Evolutionary conservation across 805 yeast genomes (phyloP).

Genomic region (Ogataea trehalophila): DNA sequence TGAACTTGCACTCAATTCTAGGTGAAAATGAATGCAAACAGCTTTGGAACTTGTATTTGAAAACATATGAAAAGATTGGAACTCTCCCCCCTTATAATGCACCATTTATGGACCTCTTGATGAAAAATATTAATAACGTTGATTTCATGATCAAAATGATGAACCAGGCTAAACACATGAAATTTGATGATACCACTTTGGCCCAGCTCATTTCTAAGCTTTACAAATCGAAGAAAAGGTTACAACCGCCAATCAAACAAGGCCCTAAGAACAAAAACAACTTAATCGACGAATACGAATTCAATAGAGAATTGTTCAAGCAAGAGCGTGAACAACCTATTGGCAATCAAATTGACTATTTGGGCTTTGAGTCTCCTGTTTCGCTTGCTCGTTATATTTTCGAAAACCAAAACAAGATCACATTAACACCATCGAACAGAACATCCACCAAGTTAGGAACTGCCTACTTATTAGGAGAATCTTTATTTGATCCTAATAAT

Average conservation of each 20-base stretch:
- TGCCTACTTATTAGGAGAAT: slow-evolving; percentile 30
- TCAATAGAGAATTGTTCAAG: background rate
- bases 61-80: slow-evolving; percentile 2
- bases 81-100: slow-evolving; percentile 8
- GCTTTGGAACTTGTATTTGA: slow-evolving; percentile 17
- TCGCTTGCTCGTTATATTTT: slow-evolving; percentile 24
- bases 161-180: slow-evolving; percentile 2
- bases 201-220: slow-evolving; percentile 23
- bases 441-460: slow-evolving; percentile 21
- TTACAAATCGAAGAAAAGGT: slow-evolving; percentile 21
- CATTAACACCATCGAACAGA: background rate
- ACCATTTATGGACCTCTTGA: slow-evolving; percentile 5
- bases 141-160: slow-evolving; percentile 22
- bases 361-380: slow-evolving; percentile 7
- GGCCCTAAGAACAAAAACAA: slow-evolving; percentile 10
- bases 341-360: background rate
- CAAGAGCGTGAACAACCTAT: background rate
- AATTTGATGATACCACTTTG: slow-evolving; percentile 24
- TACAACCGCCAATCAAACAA: slow-evolving; percentile 1
- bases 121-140: slow-evolving; percentile 1
- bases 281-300: slow-evolving; percentile 12
- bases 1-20: slow-evolving; percentile 17
- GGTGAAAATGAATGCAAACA: slow-evolving; percentile 10
- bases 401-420: background rate
- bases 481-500: slow-evolving; percentile 27